phyloP scores from a whole-genome alignment of 208 protist species.

The Leishmania arabica region DNA sequence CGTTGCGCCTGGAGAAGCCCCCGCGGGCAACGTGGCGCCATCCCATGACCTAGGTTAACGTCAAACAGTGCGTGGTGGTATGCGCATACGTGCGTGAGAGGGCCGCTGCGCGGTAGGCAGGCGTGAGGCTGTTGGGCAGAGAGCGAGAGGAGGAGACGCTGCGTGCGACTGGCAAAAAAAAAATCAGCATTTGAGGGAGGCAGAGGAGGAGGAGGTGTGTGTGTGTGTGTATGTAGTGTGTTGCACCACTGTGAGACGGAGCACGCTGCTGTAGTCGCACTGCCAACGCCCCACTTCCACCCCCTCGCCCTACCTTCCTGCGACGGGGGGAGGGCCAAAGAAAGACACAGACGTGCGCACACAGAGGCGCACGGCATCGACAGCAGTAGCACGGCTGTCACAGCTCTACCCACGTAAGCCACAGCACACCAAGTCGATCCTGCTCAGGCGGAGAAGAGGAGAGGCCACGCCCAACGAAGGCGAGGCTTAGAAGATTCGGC shows the following conservation, averaged over 20 bases:
- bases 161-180: not conserved
- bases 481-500: no score
- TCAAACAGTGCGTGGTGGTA: not conserved
- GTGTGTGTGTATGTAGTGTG: not conserved
- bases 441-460: not conserved
- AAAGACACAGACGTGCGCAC: not conserved
- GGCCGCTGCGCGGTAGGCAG: not conserved
- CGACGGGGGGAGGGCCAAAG: not conserved
- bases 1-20: not conserved
- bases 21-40: constrained; percentile 10
- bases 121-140: not conserved
- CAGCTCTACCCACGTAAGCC: not conserved
- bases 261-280: not conserved
- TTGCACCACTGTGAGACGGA: not conserved
- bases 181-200: not conserved
- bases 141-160: not conserved
- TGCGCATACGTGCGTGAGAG: not conserved
- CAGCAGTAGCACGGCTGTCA: not conserved
- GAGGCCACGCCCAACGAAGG: no score
- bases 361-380: not conserved
- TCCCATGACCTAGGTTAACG: constrained; percentile 11
- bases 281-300: not conserved
- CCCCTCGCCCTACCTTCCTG: not conserved
- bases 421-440: not conserved
- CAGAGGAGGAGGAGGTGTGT: not conserved